Evolutionary conservation across 495 filamentous ascomycete species (phyloP), one percentile per base, ranked within the genome.

Genomic region (Podospora sp.): DNA sequence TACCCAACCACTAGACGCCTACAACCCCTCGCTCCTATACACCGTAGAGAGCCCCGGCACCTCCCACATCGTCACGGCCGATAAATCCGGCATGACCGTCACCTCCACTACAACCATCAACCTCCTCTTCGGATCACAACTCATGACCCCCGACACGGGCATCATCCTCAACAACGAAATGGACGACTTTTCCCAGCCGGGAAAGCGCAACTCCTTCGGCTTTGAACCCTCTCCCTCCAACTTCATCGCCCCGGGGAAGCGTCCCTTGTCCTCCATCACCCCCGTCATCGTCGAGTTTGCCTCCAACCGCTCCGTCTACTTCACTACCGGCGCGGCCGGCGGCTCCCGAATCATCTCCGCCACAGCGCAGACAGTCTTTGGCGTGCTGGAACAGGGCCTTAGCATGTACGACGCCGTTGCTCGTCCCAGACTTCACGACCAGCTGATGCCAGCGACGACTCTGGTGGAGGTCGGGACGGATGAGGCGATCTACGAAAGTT

Each of bases 121-220:
- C 77, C 81, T 94, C 1, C 81, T 93, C 0, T 97, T 97, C 63
- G 94, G 94, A 20, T 88, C 86, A 52, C 79, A 86, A 27, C 69
- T 97, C 40, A 87, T 96, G 79, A 88, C 93, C 0, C 92, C 92
- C 0, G 88, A 93, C 71, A 95, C 92, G 0, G 86, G 85, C 14
- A 86, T 97, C 59, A 91, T 96, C 57, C 62, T 75, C 12, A 97
- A 97, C 76, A 88, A 97, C 73, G 92, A 97, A 74, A 97, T 97
- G 93, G 91, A 97, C 73, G 91, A 91, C 85, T 94, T 94, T 81
- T 90, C 86, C n/a, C 91, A 93, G 61, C 93, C 93, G 2, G 85
- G 85, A 18, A 80, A 81, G 0, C 84, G 81, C 18, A 96, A 97
- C 78, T 84, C 87, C 6, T 97, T 96, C 67, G 93, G 92, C 56